A percentile compares a stretch with the other conserved stretches of the same genome.
Evolutionary conservation across 176 grass and related monocot species (phyloP).

Genomic region (Oryza longistaminata): DNA sequence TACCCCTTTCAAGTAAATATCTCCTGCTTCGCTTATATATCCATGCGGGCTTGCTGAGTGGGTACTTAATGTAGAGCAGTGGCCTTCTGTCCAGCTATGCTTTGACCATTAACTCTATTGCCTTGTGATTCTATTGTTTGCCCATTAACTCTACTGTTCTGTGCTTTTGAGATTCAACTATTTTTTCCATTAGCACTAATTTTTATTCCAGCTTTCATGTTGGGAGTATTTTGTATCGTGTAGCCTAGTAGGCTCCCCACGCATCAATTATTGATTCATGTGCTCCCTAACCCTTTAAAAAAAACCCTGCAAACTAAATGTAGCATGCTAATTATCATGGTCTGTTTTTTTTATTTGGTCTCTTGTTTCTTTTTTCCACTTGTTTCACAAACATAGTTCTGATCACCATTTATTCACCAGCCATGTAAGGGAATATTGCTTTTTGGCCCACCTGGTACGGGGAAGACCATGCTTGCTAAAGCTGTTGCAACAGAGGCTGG

Average conservation of each 20-base stretch:
- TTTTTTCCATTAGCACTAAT: neutral
- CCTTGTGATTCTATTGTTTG: neutral
- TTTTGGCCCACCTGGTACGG: slow-evolving; percentile 93
- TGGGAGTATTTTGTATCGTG: neutral
- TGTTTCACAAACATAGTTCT: slow-evolving; percentile 21
- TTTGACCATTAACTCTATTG: neutral
- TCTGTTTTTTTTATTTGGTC: neutral
- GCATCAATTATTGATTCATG: neutral
- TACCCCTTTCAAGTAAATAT: neutral
- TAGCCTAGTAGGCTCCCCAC: neutral
- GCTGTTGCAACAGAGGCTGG: slow-evolving; percentile 98
- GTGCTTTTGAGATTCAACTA: neutral
- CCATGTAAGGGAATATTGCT: slow-evolving; percentile 98
- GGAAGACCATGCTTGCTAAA: slow-evolving; percentile 99
- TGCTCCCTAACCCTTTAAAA: slow-evolving; percentile 1
- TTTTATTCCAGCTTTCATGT: neutral
- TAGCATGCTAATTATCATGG: slow-evolving; percentile 13
- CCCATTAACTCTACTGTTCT: neutral
- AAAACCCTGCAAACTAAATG: slow-evolving; percentile 14
- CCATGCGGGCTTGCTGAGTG: neutral
- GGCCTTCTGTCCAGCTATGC: neutral
- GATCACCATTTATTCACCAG: slow-evolving; percentile 48
- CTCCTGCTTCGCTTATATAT: neutral
- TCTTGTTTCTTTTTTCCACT: neutral
- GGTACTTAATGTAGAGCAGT: neutral